phyloP scores from a whole-genome alignment of 2,329 filamentous ascomycete species.

The Botrytis porri region DNA sequence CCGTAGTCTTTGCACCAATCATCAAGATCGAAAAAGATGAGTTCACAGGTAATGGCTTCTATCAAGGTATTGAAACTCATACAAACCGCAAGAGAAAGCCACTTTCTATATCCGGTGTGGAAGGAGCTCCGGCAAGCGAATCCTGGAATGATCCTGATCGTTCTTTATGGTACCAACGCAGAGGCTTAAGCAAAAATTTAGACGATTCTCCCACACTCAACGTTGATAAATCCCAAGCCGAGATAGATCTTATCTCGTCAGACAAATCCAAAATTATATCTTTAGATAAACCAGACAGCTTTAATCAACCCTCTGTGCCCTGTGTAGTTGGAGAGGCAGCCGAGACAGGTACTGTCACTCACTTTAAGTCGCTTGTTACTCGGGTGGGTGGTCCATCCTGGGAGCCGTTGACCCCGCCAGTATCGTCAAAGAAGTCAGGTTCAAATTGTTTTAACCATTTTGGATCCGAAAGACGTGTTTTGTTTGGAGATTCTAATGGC shows the following conservation, averaged over 20 bases:
- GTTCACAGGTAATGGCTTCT: not conserved
- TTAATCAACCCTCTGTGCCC: not conserved
- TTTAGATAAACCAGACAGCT: not conserved
- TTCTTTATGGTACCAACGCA: not conserved
- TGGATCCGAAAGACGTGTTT: not conserved
- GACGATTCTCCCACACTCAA: not conserved
- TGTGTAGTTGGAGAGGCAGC: not conserved
- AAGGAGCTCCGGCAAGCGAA: not conserved
- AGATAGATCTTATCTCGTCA: not conserved
- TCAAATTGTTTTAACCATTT: not conserved
- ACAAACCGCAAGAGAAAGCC: not conserved
- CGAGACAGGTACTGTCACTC: not conserved
- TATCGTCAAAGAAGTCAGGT: not conserved
- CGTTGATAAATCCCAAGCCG: not conserved
- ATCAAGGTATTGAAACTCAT: not conserved
- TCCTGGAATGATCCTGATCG: slow-evolving; percentile 5
- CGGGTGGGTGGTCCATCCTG: not conserved
- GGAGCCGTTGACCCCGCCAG: slow-evolving; percentile 5
- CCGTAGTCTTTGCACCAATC: not conserved
- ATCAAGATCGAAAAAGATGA: not conserved
- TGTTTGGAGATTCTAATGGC: not conserved
- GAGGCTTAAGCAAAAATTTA: not conserved
- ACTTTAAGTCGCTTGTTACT: not conserved
- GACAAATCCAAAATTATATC: not conserved
- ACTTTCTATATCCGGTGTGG: not conserved